Evolutionary conservation across 2,329 filamentous ascomycete species (phyloP).

Genomic region (Nemania sp.): DNA sequence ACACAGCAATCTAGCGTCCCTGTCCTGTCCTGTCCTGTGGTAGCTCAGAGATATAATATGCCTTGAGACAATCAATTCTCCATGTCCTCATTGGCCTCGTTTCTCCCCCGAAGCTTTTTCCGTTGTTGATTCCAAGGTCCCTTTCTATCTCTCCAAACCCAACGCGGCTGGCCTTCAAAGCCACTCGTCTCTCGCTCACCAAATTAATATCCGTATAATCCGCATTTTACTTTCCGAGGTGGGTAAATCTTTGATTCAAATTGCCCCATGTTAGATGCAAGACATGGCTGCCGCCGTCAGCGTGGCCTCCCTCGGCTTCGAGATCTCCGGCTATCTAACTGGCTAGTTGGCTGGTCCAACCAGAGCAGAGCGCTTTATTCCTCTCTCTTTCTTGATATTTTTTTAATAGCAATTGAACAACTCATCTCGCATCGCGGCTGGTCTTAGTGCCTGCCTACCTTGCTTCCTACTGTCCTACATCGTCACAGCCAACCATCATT

Average conservation of each 20-base stretch:
- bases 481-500: conserved; percentile 17
- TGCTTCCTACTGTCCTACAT: conserved; percentile 1
- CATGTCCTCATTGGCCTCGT: conserved; percentile 20
- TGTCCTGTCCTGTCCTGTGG: too few relatives aligned
- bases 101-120: background rate
- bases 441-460: background rate
- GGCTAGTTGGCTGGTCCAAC: background rate
- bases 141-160: background rate
- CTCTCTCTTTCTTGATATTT: background rate
- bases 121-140: background rate
- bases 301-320: conserved; percentile 2
- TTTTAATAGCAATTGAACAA: conserved; percentile 20
- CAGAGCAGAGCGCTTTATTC: background rate
- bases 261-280: background rate
- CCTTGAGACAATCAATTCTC: conserved; percentile 11
- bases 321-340: background rate
- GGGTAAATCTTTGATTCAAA: conserved; percentile 1
- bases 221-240: too few relatives aligned
- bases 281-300: conserved; percentile 3
- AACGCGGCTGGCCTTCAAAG: background rate
- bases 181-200: conserved; percentile 6
- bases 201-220: too few relatives aligned
- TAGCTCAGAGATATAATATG: background rate
- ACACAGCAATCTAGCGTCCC: background rate
- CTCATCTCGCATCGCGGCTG: conserved; percentile 28